A percentile compares a stretch with the other conserved stretches of the same genome.
Evolutionary conservation across 371 early-diverging fungal genomes (phyloP).

Genomic region (Apophysomyces sp.): DNA sequence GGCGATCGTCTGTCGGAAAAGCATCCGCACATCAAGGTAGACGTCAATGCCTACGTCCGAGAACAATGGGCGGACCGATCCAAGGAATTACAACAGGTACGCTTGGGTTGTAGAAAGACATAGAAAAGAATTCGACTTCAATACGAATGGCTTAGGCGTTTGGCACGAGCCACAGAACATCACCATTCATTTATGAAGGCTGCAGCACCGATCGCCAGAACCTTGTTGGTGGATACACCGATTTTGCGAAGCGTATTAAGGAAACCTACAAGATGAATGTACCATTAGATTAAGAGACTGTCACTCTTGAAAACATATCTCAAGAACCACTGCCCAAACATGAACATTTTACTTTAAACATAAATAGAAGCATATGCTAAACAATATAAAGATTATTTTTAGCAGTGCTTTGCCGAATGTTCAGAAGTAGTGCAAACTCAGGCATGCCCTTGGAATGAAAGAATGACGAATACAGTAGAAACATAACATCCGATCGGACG

Average conservation of each 20-base stretch:
- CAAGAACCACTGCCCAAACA: too few relatives aligned
- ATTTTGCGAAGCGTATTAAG: slow-evolving; percentile 43
- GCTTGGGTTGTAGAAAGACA: slow-evolving; percentile 1
- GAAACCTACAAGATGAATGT: slow-evolving; percentile 27
- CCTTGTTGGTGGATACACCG: slow-evolving; percentile 48
- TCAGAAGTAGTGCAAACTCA: too few relatives aligned
- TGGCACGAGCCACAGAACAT: slow-evolving; percentile 37
- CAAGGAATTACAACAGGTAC: slow-evolving; percentile 44
- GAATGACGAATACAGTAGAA: too few relatives aligned
- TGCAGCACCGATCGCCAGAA: slow-evolving; percentile 34
- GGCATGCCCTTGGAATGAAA: too few relatives aligned
- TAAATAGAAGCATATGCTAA: too few relatives aligned
- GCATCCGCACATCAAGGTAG: slow-evolving; percentile 39
- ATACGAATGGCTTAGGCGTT: slow-evolving; percentile 25
- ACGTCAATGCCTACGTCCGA: slow-evolving; percentile 44
- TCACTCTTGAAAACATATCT: too few relatives aligned
- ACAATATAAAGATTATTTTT: too few relatives aligned
- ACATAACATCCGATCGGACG: too few relatives aligned
- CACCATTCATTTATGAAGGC: slow-evolving; percentile 59
- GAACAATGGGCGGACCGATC: slow-evolving; percentile 46
- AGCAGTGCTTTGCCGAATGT: too few relatives aligned
- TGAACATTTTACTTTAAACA: too few relatives aligned
- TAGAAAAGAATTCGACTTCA: neutral
- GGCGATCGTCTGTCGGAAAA: slow-evolving; percentile 36
- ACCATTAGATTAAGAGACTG: slow-evolving; percentile 22